Conservation (phyloP, 306 rosid genomes). For the Corylus americana region DNA sequence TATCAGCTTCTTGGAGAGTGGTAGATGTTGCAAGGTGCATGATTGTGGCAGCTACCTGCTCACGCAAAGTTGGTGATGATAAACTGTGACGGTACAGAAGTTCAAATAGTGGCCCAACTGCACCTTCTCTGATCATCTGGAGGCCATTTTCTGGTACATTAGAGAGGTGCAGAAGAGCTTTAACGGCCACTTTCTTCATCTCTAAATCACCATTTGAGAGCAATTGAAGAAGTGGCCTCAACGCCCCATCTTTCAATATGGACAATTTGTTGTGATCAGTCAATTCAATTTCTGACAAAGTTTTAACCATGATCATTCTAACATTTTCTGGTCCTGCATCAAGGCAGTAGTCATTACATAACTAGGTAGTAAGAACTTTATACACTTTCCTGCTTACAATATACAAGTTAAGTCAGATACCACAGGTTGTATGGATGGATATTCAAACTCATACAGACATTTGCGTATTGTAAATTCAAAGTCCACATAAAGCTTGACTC, state of each 20-base stretch:
- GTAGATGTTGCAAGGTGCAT: slow-evolving; percentile 59
- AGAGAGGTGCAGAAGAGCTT: slow-evolving; percentile 54
- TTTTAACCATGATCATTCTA: slow-evolving; percentile 48
- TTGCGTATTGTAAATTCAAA: background rate
- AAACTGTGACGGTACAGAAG: slow-evolving; percentile 55
- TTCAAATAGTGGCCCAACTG: slow-evolving; percentile 49
- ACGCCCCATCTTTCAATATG: slow-evolving; percentile 48
- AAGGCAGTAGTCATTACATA: slow-evolving; percentile 7
- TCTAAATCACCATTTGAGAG: slow-evolving; percentile 46
- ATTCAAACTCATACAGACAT: background rate
- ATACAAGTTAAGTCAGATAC: background rate
- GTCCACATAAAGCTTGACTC: background rate
- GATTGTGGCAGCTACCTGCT: slow-evolving; percentile 54
- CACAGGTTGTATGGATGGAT: background rate
- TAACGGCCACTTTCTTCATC: slow-evolving; percentile 45
- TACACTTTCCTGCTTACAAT: background rate
- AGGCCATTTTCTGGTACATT: slow-evolving; percentile 57
- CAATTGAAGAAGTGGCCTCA: slow-evolving; percentile 55
- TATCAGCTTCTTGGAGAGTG: slow-evolving; percentile 39
- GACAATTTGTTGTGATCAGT: slow-evolving; percentile 55
- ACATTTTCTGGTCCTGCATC: slow-evolving; percentile 46
- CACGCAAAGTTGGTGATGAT: slow-evolving; percentile 38
- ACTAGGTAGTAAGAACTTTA: background rate
- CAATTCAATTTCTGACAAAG: slow-evolving; percentile 52
- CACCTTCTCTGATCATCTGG: slow-evolving; percentile 56